Conservation (phyloP, 108 stramenopile genomes). For the Skeletonema tropicum region DNA sequence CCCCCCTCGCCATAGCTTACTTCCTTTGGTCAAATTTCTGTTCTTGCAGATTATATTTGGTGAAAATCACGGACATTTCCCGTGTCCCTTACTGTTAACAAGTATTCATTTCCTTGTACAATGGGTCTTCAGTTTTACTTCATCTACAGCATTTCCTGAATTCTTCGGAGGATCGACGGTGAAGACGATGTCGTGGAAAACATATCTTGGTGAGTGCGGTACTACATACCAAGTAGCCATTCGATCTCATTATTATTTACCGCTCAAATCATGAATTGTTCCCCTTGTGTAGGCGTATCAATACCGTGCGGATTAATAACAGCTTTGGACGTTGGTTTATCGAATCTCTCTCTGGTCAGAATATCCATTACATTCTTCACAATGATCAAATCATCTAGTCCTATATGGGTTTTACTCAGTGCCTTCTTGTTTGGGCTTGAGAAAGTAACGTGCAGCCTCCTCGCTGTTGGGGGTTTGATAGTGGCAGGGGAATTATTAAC, state of each 20-base stretch:
- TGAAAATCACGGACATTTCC: constrained; percentile 68
- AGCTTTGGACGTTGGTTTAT: constrained; percentile 78
- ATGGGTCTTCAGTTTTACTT: constrained; percentile 69
- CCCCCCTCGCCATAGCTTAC: no score
- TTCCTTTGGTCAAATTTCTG: neutral
- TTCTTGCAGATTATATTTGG: constrained; percentile 68
- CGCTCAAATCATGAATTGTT: neutral
- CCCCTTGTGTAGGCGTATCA: constrained; percentile 38
- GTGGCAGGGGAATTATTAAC: constrained; percentile 80
- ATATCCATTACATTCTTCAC: constrained; percentile 89
- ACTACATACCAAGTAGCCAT: neutral
- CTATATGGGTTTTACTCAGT: constrained; percentile 82
- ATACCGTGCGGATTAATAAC: constrained; percentile 87
- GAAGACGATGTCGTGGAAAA: constrained; percentile 70
- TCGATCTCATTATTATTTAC: neutral
- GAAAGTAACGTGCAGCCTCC: constrained; percentile 73
- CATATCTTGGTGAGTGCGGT: constrained; percentile 45
- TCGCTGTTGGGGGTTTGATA: constrained; percentile 72
- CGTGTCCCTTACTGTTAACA: constrained; percentile 86
- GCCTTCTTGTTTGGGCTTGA: constrained; percentile 86
- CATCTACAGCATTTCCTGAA: constrained; percentile 59
- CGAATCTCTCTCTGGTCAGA: constrained; percentile 77
- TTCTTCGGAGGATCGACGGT: constrained; percentile 68
- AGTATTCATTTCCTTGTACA: constrained; percentile 83
- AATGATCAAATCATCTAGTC: constrained; percentile 87